Percentiles rank a stretch among this genome's conserved stretches.
phyloP scores from a whole-genome alignment of 2,329 filamentous ascomycete genomes.

The Fulvia fulva region DNA sequence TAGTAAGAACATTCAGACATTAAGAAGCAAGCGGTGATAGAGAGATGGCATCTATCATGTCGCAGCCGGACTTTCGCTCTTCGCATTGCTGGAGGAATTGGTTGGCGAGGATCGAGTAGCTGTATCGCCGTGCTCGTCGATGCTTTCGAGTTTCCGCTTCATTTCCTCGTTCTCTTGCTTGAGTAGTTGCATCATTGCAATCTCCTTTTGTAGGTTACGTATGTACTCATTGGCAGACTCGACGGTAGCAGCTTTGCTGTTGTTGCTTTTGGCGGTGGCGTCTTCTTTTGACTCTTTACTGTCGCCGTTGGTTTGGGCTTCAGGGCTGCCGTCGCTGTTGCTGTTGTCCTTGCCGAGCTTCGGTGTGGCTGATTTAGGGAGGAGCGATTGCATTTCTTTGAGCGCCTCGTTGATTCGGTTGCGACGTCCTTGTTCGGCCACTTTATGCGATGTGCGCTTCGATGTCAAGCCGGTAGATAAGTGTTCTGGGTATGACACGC shows the following conservation, averaged over 20 bases:
- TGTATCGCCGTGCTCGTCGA: constrained; percentile 2
- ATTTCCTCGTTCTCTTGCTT: constrained; percentile 32
- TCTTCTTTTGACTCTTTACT: constrained; percentile 34
- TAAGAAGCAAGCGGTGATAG: background rate
- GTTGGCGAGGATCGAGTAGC: background rate
- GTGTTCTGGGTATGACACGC: constrained; percentile 72
- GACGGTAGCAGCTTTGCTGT: constrained; percentile 95
- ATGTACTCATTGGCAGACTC: constrained; percentile 96
- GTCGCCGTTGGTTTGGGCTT: constrained; percentile 45
- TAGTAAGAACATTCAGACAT: background rate
- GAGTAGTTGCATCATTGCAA: constrained; percentile 21
- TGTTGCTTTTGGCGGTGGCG: constrained; percentile 51
- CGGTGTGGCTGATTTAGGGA: constrained; percentile 53
- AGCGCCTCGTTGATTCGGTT: constrained; percentile 94
- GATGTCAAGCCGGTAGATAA: constrained; percentile 91
- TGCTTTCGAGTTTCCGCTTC: constrained; percentile 21
- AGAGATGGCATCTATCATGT: background rate
- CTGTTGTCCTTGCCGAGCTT: constrained; percentile 25
- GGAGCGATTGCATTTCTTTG: constrained; percentile 80
- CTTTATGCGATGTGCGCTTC: constrained; percentile 95
- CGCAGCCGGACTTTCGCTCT: background rate
- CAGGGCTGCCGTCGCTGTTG: constrained; percentile 41
- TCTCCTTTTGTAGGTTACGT: constrained; percentile 71
- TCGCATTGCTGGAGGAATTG: background rate
- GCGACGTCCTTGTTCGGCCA: constrained; percentile 90